Base-by-base conservation (phyloP, 495 filamentous ascomycete species). In the Letharia lupina region DNA sequence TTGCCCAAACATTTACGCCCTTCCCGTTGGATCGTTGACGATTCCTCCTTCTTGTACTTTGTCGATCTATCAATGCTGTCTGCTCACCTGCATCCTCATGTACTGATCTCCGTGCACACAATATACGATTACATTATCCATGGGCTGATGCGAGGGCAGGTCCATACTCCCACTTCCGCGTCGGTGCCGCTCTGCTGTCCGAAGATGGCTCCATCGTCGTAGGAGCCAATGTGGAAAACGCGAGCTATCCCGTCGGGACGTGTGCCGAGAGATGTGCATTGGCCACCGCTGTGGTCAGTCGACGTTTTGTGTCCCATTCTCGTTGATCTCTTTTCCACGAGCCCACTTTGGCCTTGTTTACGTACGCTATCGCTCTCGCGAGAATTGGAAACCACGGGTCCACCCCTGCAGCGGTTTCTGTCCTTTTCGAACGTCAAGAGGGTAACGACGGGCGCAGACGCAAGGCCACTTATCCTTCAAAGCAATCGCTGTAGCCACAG, bases 141-240 rank as follows among this genome's bases (percentile, higher is more conserved):
- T 4, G 2, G 48, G 48, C 48, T 50, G 48, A 50, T 28, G 23
- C 48, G 3, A 12, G 48, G 3, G 16, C 63, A 89, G 87, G 87
- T 75, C 94, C 91, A 13, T 97, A 98, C 80, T 95, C 90, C 69
- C 82, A 87, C 63, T 98, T 98, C 85, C 91, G 84, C 50, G 94
- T 98, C 68, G 94, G 94, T 65, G 87, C 89, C 58, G 86, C 87
- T 42, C 76, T 98, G 63, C 84, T 98, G 65, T 85, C 86, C 23
- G 67, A 77, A 28, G 79, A 82, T 37, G 84, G 81, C n/a, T 77
- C 78, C 61, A 88, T 82, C 68, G 79, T 91, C 70, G 73, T 77
- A 58, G 94, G 94, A 31, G 92, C 89, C 58, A 98, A 98, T 75
- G 86, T 98, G 39, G 94, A 98, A 77, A 98, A 98, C 75, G 94